These are phyloP conservation scores for Pseudogymnoascus destructans DNA, from an alignment of 2,329 filamentous ascomycete species.

Conservation along the genomic window DNA sequence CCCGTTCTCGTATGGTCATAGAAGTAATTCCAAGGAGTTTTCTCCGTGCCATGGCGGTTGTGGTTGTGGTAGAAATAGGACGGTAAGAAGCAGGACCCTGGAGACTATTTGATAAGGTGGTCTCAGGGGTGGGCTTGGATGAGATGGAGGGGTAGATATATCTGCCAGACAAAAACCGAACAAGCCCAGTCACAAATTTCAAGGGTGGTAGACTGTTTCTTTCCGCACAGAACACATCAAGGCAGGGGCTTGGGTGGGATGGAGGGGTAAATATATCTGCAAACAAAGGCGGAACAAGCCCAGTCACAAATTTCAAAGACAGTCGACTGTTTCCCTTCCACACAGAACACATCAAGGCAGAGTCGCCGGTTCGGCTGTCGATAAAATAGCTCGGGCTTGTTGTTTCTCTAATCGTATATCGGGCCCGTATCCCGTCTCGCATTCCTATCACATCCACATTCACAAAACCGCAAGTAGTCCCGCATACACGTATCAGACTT, in stretches of 20 bases:
- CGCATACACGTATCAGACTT: conserved; percentile 12
- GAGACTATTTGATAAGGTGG: background rate
- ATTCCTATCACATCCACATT: background rate
- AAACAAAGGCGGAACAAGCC: background rate
- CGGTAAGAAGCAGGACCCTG: background rate
- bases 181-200: background rate
- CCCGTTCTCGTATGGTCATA: background rate
- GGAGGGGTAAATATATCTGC: background rate
- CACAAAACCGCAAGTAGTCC: background rate
- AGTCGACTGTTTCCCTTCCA: background rate
- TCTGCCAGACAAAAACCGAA: background rate
- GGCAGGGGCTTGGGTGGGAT: background rate
- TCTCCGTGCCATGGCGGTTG: background rate
- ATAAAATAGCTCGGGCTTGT: background rate
- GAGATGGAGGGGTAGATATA: background rate
- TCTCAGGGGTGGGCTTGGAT: background rate
- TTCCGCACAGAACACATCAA: background rate
- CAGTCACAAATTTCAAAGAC: background rate
- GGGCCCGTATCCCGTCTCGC: background rate
- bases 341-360: background rate
- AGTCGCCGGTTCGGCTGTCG: background rate
- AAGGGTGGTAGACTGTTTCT: background rate
- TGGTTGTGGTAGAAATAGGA: background rate
- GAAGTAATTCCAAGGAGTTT: background rate
- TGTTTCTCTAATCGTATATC: background rate